These are phyloP conservation scores for Boletus fagicola DNA, from an alignment of 768 basidiomycete species.

Conservation along the genomic window DNA sequence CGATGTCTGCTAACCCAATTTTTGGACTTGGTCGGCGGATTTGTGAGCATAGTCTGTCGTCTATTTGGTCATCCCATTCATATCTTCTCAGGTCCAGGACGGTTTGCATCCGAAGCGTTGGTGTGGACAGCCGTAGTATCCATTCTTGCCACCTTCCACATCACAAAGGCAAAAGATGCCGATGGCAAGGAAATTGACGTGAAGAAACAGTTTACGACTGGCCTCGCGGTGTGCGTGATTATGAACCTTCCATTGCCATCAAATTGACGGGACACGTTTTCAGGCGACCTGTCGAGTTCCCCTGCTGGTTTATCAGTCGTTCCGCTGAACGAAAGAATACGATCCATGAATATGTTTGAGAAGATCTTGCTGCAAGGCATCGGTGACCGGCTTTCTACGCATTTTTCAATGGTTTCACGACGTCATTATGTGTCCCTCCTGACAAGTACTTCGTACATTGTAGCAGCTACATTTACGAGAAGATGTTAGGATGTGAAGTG, in stretches of 20 bases:
- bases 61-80: not conserved
- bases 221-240: conserved; percentile 20
- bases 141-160: conserved; percentile 22
- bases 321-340: conserved; percentile 5
- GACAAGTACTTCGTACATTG: no score
- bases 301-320: conserved; percentile 24
- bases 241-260: not conserved
- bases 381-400: no score
- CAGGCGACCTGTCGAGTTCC: conserved; percentile 23
- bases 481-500: no score
- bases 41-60: conserved; percentile 10
- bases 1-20: conserved; percentile 19
- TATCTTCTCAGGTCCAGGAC: conserved; percentile 15
- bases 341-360: conserved; percentile 6
- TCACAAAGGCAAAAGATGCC: conserved; percentile 25
- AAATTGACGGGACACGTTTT: not conserved
- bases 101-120: conserved; percentile 23
- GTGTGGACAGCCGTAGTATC: conserved; percentile 24
- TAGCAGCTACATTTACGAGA: conserved; percentile 10
- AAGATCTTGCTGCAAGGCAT: no score
- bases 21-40: conserved; percentile 28
- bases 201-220: conserved; percentile 22
- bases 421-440: not conserved
- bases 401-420: not conserved
- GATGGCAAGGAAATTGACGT: conserved; percentile 23